A percentile compares a stretch with the other conserved stretches of the same genome.
These are phyloP conservation scores for Serendipita indica DNA, from an alignment of 768 basidiomycete species.

Conservation along the genomic window DNA sequence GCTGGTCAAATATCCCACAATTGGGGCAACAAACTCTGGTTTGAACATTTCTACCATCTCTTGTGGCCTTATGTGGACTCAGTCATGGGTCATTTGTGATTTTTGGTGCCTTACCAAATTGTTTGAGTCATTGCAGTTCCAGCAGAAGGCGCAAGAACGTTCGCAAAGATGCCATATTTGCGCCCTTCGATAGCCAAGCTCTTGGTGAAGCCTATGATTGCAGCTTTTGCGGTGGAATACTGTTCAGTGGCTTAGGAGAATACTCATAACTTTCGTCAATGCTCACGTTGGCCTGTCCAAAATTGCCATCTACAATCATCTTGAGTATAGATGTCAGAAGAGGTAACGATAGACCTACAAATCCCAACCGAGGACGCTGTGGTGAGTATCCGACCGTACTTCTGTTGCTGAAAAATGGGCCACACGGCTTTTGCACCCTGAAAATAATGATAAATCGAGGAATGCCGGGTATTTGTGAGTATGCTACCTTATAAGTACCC, in stretches of 20 bases:
- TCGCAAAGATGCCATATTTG: constrained; percentile 82
- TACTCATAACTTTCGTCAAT: neutral
- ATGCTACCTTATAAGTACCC: constrained; percentile 69
- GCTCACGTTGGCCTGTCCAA: constrained; percentile 79
- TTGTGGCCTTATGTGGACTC: constrained; percentile 38
- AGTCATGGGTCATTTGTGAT: neutral
- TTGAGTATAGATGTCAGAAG: neutral
- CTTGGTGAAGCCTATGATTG: constrained; percentile 77
- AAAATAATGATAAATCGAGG: neutral
- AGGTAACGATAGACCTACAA: constrained; percentile 36
- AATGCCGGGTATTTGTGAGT: no score
- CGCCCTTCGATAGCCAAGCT: constrained; percentile 82
- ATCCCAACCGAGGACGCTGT: constrained; percentile 90
- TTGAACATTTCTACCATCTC: constrained; percentile 86
- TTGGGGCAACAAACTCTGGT: constrained; percentile 85
- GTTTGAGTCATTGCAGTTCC: constrained; percentile 88
- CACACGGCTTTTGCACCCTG: constrained; percentile 89
- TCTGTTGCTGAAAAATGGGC: constrained; percentile 94
- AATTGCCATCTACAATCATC: constrained; percentile 60
- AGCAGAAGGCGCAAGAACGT: constrained; percentile 74
- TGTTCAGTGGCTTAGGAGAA: constrained; percentile 18
- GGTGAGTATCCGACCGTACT: constrained; percentile 88
- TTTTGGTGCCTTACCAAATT: constrained; percentile 37
- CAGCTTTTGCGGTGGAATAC: constrained; percentile 91
- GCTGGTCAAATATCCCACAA: constrained; percentile 82